These are phyloP conservation scores for Ceratocystis papillata DNA, from an alignment of 2,329 filamentous ascomycete species.

Conservation along the genomic window DNA sequence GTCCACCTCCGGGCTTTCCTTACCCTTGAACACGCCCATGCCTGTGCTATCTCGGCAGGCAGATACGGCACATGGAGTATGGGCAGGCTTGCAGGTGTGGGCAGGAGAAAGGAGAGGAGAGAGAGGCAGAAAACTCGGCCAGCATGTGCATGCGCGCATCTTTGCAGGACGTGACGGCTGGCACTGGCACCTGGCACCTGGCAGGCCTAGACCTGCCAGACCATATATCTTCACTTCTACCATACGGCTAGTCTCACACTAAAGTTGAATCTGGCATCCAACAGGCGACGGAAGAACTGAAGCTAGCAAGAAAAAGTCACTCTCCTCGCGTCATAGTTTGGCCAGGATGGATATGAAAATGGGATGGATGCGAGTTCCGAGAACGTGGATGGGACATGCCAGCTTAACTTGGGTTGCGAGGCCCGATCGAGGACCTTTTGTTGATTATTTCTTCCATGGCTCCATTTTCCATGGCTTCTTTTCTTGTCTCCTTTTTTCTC, in stretches of 20 bases:
- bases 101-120: not conserved
- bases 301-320: not conserved
- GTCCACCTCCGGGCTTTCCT: not conserved
- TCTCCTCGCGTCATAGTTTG: not conserved
- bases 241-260: too few relatives aligned
- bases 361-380: conserved; percentile 2
- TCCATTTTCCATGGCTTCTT: conserved; percentile 9
- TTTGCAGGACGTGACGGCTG: not conserved
- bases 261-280: not conserved
- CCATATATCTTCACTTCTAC: too few relatives aligned
- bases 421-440: conserved; percentile 11
- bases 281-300: not conserved
- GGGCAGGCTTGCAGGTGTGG: not conserved
- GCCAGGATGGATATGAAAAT: not conserved
- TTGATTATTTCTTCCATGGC: conserved; percentile 13
- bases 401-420: not conserved
- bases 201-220: not conserved
- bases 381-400: conserved; percentile 4
- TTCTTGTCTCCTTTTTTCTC: conserved; percentile 13
- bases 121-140: not conserved
- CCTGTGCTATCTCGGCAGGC: not conserved
- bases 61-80: not conserved
- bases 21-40: not conserved
- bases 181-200: not conserved
- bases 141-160: not conserved